Base-by-base conservation (phyloP, 768 basidiomycete genomes). In the Calocybe gangraenosa region DNA sequence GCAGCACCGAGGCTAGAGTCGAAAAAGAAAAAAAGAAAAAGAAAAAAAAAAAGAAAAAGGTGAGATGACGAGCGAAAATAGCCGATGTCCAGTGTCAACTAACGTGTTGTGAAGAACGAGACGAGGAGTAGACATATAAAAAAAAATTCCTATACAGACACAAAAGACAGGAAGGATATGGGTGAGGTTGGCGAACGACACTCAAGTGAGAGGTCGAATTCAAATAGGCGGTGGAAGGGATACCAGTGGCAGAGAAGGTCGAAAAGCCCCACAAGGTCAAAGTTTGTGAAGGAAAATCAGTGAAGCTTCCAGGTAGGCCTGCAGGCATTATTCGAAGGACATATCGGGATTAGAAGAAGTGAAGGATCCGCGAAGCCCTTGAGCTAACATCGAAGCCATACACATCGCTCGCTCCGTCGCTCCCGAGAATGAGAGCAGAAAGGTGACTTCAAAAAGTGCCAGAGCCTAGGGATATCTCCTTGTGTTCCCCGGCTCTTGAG, bases 1-100 rank as follows among this genome's bases (percentile, higher is more conserved):
- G 72, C 67, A 32, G 75, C 74, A 17, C 79, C 80, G 28, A 75
- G 50, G 19, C 76, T 80, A 36, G n/a, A n/a, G n/a, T n/a, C n/a
- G n/a, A n/a, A n/a, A n/a, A n/a, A n/a, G 15, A 40, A 15, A 11
- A 47, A 23, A 34, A 47, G 25, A 14, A 17, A n/a, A 9, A n/a
- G 11, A n/a, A n/a, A n/a, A 17, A 40, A 15, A 11, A 47, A 23
- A 34, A 47, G 25, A 14, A 17, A n/a, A 9, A n/a, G 11, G 7
- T 30, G 14, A 17, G 7, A 2, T 20, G n/a, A 34, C 22, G n/a
- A n/a, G n/a, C n/a, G n/a, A n/a, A n/a, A n/a, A 5, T 35, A n/a
- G 7, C 34, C 14, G 15, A 28, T 2, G 9, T 38, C 33, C 14
- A 39, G 32, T n/a, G 34, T 8, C 37, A 40, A 51, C 57, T 28